A percentile compares a stretch with the other conserved stretches of the same genome.
Conservation (phyloP, 2,329 filamentous ascomycete species). For the Cytospora piceae region DNA sequence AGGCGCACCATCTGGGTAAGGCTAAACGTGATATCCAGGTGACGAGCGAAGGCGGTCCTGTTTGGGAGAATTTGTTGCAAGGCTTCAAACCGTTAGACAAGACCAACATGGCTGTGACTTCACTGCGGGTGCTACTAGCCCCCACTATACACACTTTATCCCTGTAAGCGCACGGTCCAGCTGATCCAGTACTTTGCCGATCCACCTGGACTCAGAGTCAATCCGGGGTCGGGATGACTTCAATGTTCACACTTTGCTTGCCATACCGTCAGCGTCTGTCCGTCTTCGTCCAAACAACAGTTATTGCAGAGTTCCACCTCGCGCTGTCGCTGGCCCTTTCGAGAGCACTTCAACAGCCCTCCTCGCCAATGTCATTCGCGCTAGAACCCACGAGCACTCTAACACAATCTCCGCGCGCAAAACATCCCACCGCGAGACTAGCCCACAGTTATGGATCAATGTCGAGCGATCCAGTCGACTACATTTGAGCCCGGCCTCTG, state of each 20-base stretch:
- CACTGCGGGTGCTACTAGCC: background rate
- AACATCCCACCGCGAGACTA: conserved; percentile 27
- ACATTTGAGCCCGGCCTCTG: conserved; percentile 39
- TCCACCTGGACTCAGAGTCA: conserved; percentile 19
- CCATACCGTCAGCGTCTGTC: conserved; percentile 6
- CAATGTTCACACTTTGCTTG: conserved; percentile 3
- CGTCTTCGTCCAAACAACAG: conserved; percentile 5
- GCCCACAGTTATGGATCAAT: conserved; percentile 41
- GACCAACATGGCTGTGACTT: conserved; percentile 10
- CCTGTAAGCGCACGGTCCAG: conserved; percentile 22
- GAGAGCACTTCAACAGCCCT: conserved; percentile 11
- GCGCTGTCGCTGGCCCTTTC: background rate
- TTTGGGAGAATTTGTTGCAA: background rate
- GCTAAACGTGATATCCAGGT: background rate
- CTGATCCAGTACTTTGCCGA: conserved; percentile 14
- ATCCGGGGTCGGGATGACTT: conserved; percentile 17
- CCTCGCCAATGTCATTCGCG: conserved; percentile 27
- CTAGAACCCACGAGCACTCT: conserved; percentile 18
- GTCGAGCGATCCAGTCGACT: conserved; percentile 34
- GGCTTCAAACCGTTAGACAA: background rate
- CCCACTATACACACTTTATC: background rate
- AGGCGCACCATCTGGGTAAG: background rate
- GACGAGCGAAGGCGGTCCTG: background rate
- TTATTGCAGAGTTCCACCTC: conserved; percentile 15
- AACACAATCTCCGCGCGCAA: conserved; percentile 25